phyloP scores from a whole-genome alignment of 2,329 filamentous ascomycete species.

The Stachybotrys elegans region DNA sequence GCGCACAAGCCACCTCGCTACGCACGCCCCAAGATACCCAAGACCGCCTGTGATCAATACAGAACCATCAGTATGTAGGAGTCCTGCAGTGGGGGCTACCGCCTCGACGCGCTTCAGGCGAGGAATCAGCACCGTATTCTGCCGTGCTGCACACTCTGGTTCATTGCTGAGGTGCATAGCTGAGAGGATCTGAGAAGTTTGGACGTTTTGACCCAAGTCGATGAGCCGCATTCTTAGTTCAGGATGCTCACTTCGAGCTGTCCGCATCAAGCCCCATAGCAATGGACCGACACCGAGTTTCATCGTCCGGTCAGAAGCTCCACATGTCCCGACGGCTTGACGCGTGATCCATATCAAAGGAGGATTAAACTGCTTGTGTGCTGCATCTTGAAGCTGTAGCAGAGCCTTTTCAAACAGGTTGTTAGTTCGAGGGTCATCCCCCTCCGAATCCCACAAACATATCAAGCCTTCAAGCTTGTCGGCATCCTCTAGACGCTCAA shows the following conservation, averaged over 20 bases:
- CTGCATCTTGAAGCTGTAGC: slow-evolving; percentile 5
- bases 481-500: slow-evolving; percentile 6
- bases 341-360: slow-evolving; percentile 1
- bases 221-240: slow-evolving; percentile 11
- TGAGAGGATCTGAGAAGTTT: background rate
- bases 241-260: slow-evolving; percentile 11
- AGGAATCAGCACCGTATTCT: slow-evolving; percentile 8
- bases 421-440: background rate
- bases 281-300: background rate
- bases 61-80: slow-evolving; percentile 9
- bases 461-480: slow-evolving; percentile 6
- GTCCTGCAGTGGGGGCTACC: background rate
- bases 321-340: background rate
- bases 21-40: slow-evolving; percentile 8
- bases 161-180: slow-evolving; percentile 4
- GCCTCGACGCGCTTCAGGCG: slow-evolving; percentile 6
- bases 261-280: slow-evolving; percentile 13
- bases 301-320: background rate
- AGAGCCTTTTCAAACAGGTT: slow-evolving; percentile 4
- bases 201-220: slow-evolving; percentile 4
- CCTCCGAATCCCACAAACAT: slow-evolving; percentile 8
- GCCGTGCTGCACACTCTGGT: slow-evolving; percentile 10
- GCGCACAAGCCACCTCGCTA: slow-evolving; percentile 8
- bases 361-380: background rate
- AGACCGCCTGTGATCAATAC: slow-evolving; percentile 13